These are phyloP conservation scores for Pythium folliculosum DNA, from an alignment of 352 stramenopile species.

Conservation along the genomic window DNA sequence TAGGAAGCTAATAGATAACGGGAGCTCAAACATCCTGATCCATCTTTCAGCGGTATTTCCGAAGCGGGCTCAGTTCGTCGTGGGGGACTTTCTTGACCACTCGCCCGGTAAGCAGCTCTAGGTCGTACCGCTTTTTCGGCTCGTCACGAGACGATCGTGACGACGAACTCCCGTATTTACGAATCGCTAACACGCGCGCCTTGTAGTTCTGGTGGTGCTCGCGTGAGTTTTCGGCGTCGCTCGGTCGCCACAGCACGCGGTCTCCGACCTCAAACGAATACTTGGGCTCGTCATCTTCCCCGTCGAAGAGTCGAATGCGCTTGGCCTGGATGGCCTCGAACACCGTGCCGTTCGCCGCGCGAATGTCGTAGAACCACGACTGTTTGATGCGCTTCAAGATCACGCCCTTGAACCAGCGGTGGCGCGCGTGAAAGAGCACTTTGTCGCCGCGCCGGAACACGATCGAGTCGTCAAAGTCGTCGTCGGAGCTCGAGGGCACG, in stretches of 20 bases:
- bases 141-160: neutral
- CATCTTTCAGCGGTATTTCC: neutral
- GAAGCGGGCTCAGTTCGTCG: slow-evolving; percentile 35
- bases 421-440: slow-evolving; percentile 46
- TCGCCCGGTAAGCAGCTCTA: slow-evolving; percentile 50
- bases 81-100: slow-evolving; percentile 44
- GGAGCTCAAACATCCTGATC: neutral
- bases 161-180: neutral
- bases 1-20: neutral
- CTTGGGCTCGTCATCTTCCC: slow-evolving; percentile 10
- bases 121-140: slow-evolving; percentile 25
- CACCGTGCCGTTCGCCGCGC: slow-evolving; percentile 43
- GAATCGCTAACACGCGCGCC: slow-evolving; percentile 2
- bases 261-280: slow-evolving; percentile 19
- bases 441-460: slow-evolving; percentile 53
- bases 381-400: slow-evolving; percentile 38
- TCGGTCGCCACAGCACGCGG: slow-evolving; percentile 21
- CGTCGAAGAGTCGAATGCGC: slow-evolving; percentile 42
- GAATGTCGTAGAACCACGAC: slow-evolving; percentile 65
- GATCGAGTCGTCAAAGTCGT: slow-evolving; percentile 13
- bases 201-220: slow-evolving; percentile 9
- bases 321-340: slow-evolving; percentile 46
- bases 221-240: neutral
- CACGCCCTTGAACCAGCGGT: slow-evolving; percentile 39
- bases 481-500: slow-evolving; percentile 25